Evolutionary conservation across 1,284 basidiomycete species (phyloP), one percentile per base, ranked within the genome.

Genomic region (Apiotrichum montevideense): DNA sequence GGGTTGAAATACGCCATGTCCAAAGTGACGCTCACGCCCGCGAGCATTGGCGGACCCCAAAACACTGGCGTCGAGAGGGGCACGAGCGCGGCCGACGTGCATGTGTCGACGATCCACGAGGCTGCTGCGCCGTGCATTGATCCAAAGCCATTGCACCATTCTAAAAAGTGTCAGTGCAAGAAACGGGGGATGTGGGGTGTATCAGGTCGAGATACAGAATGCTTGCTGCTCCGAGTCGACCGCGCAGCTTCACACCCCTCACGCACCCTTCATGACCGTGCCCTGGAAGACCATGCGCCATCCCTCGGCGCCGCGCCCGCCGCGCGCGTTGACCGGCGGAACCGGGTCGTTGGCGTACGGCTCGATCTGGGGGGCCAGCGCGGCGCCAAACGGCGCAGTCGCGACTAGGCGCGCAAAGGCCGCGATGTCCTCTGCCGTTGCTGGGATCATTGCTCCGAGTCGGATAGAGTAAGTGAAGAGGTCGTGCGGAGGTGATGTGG

Each of bases 61-160:
- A 72, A 74, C 10, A 52, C 65, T 2, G 66, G 64, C 8, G 70
- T 69, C n/a, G 56, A 54, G 5, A 71, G 54, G 1, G 54, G 32
- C 21, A 41, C 53, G 33, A 59, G 39, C 10, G 53, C 61, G 1
- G 44, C 40, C 1, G 57, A 56, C 3, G 49, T 42, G 32, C 49
- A 51, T 2, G 21, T 51, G 40, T 74, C 72, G 11, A 74, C 63
- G 34, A 74, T 54, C 67, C 68, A 74, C 4, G 65, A 61, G 3
- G 64, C 56, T 2, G 69, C 70, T 3, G 70, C 72, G 32, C 72
- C 72, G 58, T 74, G 72, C 56, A 74, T 52, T 9, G 49, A 60
- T 2, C 63, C 64, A 14, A 65, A 49, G 5, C 52, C 50, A 51
- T 74, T 74, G 3, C 57, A 55, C 71, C 69, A 71, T 6, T 63